Conservation (phyloP, 768 basidiomycete species). For the Xerocomus spinulosus region DNA sequence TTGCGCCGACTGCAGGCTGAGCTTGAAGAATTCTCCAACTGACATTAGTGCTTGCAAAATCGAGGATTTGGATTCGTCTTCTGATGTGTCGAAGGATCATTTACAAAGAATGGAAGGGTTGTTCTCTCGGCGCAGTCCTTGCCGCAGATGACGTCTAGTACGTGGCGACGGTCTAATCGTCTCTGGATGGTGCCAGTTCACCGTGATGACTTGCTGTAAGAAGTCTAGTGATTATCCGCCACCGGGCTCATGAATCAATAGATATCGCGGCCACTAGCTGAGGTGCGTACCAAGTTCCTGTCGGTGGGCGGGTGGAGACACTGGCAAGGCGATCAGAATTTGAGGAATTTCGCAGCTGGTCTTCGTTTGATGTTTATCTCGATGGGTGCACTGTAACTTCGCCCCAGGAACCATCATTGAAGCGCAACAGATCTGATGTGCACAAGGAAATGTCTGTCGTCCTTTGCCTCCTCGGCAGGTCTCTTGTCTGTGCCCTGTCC, state of each 20-base stretch:
- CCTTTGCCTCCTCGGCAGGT: too few relatives aligned
- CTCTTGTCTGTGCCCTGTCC: background rate
- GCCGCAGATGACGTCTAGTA: too few relatives aligned
- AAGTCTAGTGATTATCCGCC: slow-evolving; percentile 14
- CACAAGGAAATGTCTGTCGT: slow-evolving; percentile 1
- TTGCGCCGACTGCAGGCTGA: background rate
- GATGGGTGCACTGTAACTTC: slow-evolving; percentile 13
- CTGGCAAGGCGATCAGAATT: slow-evolving; percentile 13
- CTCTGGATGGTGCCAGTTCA: background rate
- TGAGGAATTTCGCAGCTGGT: slow-evolving; percentile 4
- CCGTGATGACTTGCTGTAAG: background rate
- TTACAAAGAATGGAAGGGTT: slow-evolving; percentile 21
- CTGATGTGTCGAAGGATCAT: slow-evolving; percentile 17
- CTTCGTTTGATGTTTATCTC: slow-evolving; percentile 22
- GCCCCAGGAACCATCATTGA: slow-evolving; percentile 23
- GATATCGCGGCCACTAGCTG: background rate
- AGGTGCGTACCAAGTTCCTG: too few relatives aligned
- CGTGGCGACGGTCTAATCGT: slow-evolving; percentile 7
- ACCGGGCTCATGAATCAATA: slow-evolving; percentile 11
- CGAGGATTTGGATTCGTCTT: slow-evolving; percentile 12
- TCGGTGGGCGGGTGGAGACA: slow-evolving; percentile 2
- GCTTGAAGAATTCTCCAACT: background rate
- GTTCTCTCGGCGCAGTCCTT: background rate
- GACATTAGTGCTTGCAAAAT: slow-evolving; percentile 15
- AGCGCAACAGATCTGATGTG: slow-evolving; percentile 11